Percentiles rank a stretch among this genome's conserved stretches.
Conservation (phyloP, 495 filamentous ascomycete genomes). For the Alectoria sarmentosa region DNA sequence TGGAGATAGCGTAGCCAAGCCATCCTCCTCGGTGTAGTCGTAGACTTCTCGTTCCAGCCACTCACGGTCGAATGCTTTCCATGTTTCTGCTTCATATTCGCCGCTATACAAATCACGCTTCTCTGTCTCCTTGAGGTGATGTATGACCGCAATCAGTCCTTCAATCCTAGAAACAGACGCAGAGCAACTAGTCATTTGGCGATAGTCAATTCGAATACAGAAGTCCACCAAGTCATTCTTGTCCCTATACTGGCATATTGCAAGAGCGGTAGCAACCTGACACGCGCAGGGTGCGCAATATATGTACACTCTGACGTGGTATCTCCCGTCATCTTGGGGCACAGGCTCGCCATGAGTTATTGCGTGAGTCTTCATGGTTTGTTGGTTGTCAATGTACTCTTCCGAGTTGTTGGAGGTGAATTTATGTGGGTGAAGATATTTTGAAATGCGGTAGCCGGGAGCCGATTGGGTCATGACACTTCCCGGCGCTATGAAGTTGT, state of each 20-base stretch:
- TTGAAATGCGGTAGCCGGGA: slow-evolving; percentile 1
- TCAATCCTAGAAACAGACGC: neutral
- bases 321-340: neutral
- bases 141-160: neutral
- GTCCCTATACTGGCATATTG: neutral
- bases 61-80: slow-evolving; percentile 4
- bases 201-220: slow-evolving; percentile 5
- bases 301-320: slow-evolving; percentile 2
- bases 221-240: neutral
- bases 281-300: slow-evolving; percentile 12
- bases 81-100: no score
- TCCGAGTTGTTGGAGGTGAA: neutral
- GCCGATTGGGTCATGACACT: neutral
- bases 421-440: neutral
- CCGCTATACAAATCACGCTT: neutral
- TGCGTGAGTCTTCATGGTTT: neutral
- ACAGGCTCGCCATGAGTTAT: neutral
- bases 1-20: neutral
- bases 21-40: neutral
- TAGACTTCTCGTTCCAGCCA: slow-evolving; percentile 4
- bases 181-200: neutral
- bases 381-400: neutral
- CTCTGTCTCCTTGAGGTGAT: neutral
- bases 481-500: neutral
- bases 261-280: slow-evolving; percentile 6